phyloP scores from a whole-genome alignment of 176 grass and related monocot genomes.

The Avena eriantha region DNA sequence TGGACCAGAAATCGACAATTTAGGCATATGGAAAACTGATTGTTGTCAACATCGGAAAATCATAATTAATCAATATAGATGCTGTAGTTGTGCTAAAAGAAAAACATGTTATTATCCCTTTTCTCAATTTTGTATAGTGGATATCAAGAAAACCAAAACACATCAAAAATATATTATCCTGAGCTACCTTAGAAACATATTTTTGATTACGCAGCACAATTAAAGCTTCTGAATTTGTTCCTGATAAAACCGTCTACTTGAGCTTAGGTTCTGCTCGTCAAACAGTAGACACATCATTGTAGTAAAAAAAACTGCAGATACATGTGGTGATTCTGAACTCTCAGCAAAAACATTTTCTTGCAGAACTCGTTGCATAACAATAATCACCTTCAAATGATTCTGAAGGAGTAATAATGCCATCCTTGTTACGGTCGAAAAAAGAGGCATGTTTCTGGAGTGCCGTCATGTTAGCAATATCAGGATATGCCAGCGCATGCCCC shows the following conservation, averaged over 20 bases:
- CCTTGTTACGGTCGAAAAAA: conserved; percentile 72
- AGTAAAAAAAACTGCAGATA: background rate
- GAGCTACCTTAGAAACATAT: background rate
- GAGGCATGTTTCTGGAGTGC: conserved; percentile 66
- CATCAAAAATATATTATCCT: background rate
- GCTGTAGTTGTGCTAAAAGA: background rate
- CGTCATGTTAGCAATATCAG: conserved; percentile 48
- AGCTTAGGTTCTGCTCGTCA: background rate
- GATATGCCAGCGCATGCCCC: background rate
- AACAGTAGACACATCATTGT: background rate
- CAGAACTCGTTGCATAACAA: background rate
- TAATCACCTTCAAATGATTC: conserved; percentile 64
- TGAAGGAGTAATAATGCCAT: conserved; percentile 60
- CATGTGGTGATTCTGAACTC: conserved; percentile 13
- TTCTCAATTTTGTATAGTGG: background rate
- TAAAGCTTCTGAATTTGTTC: background rate
- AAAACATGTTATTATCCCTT: background rate
- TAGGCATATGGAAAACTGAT: background rate
- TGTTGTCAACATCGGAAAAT: background rate
- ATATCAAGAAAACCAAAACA: background rate
- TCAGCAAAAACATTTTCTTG: background rate
- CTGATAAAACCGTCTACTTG: background rate
- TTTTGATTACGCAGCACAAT: background rate
- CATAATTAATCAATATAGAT: background rate
- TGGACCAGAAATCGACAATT: background rate